Base-by-base conservation (phyloP, 106 monocot genomes). In the Allium sativum region DNA sequence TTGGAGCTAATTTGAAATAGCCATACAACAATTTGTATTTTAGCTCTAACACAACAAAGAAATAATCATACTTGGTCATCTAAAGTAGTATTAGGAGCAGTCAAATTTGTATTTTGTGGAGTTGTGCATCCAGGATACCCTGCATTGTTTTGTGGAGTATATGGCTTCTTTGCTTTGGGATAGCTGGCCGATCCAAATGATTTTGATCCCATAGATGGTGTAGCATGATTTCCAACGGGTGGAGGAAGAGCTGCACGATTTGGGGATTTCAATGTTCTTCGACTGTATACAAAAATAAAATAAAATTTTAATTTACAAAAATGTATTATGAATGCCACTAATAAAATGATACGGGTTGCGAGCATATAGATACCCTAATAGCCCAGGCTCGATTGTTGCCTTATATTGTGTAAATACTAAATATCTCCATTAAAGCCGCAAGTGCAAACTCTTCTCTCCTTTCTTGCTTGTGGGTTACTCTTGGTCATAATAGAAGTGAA, bases 381-480 rank as follows among this genome's bases (percentile, higher is more conserved):
- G 64, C 44, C 82, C 79, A 64, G 82, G 82, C 54, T 85, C 93
- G 42, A 88, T 50, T 68, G 93, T 82, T 44, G 93, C 93, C 71
- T 82, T n/a, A n/a, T n/a, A n/a, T n/a, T n/a, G n/a, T 93, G 48
- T 93, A 93, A 42, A 88, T 88, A 40, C 60, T 60, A 44, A 88
- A 85, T 66, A 93, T 84, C 76, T 93, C 93, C 93, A 93, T 93
- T 21, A 93, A 45, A 48, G 93, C 84, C 44, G 72, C 72, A 62
- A 93, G 77, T 65, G 85, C 88, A 72, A 93, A 93, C 68, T 75
- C 84, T 9, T 81, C n/a, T 76, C 69, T 93, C 93, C 68, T 85
- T 93, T 70, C 68, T 84, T 3, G 76, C 48, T 56, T 72, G 74
- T 8, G 77, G 48, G 31, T 76, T 62, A 64, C 78, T 80, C 70